phyloP scores from a whole-genome alignment of 2,329 filamentous ascomycete species.

The Decorospora gaudefroyi region DNA sequence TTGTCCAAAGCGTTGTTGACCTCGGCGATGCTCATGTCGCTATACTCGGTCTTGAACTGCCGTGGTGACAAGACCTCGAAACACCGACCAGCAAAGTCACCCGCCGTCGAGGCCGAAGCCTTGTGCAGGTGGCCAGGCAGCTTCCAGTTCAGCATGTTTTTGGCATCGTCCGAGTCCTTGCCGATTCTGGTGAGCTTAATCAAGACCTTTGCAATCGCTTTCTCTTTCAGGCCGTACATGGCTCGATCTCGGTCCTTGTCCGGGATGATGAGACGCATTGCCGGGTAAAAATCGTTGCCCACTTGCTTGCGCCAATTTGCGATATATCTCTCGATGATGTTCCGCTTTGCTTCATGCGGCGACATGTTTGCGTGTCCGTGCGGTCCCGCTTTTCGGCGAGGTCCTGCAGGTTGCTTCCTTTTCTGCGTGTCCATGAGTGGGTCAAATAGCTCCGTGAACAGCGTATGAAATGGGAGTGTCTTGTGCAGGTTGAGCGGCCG shows the following conservation, averaged over 20 bases:
- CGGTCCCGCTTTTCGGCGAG: constrained; percentile 63
- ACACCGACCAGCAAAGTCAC: constrained; percentile 90
- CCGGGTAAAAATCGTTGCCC: constrained; percentile 90
- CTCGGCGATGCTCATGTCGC: constrained; percentile 82
- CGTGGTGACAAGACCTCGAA: constrained; percentile 85
- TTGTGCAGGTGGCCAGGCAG: constrained; percentile 66
- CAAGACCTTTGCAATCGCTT: constrained; percentile 84
- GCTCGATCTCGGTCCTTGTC: constrained; percentile 90
- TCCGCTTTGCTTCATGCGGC: constrained; percentile 76
- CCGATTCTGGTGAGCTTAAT: constrained; percentile 92
- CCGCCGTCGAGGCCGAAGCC: constrained; percentile 62
- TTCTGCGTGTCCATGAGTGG: constrained; percentile 79
- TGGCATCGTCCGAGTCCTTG: constrained; percentile 85
- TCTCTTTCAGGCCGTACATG: constrained; percentile 94
- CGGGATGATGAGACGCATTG: constrained; percentile 85
- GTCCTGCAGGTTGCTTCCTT: constrained; percentile 61
- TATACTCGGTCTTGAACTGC: constrained; percentile 72
- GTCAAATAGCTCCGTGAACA: constrained; percentile 80
- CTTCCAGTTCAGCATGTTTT: constrained; percentile 89
- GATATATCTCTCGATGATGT: constrained; percentile 86
- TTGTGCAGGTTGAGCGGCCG: constrained; percentile 78
- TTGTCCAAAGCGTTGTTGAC: constrained; percentile 85
- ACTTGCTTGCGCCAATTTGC: constrained; percentile 84
- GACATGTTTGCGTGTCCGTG: constrained; percentile 63
- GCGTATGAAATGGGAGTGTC: constrained; percentile 79